Base-by-base conservation (phyloP, 2,329 filamentous ascomycete genomes). In the Stylonectria norvegica region DNA sequence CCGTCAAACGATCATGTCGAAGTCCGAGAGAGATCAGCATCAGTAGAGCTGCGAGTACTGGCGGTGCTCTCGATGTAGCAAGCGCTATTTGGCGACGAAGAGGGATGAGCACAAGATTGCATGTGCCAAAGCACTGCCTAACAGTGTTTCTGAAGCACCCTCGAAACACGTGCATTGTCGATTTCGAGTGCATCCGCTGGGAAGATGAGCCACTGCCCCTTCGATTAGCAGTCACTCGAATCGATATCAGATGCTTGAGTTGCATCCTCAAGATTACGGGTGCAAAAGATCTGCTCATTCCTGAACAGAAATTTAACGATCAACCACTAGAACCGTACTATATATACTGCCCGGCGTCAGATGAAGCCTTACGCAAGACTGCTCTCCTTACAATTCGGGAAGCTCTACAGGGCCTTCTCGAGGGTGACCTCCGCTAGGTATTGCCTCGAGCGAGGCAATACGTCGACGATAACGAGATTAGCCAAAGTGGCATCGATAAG, bases 401-500 rank as follows among this genome's bases (percentile, higher is more conserved):
- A 17, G 31, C 31, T 40, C 31, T 40, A 40, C 31, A 32, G 38
- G 38, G n/a, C 31, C 22, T 39, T 39, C 36, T 39, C 36, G 36
- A 39, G n/a, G 14, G 38, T 32, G 15, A 40, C 30, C 38, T n/a
- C 38, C 11, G 17, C 12, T 40, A 40, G n/a, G n/a, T n/a, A n/a
- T 40, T 18, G 32, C 38, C 38, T 17, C 15, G 15, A 40, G 38
- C 38, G 15, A 40, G 36, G 38, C 15, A n/a, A n/a, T n/a, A n/a
- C 27, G 27, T n/a, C 36, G 36, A 40, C 38, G 33, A 40, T 40
- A n/a, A 40, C 38, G 38, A 40, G 38, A 40, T 17, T 19, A 40
- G 38, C 38, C 38, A 40, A 40, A 40, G 38, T 19, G 19, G 17
- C 42, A 36, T 44, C 42, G 22, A 40, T 44, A 29, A 44, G 36